Conservation (phyloP, 805 yeast species). For the Ogataea nitratoaversa region DNA sequence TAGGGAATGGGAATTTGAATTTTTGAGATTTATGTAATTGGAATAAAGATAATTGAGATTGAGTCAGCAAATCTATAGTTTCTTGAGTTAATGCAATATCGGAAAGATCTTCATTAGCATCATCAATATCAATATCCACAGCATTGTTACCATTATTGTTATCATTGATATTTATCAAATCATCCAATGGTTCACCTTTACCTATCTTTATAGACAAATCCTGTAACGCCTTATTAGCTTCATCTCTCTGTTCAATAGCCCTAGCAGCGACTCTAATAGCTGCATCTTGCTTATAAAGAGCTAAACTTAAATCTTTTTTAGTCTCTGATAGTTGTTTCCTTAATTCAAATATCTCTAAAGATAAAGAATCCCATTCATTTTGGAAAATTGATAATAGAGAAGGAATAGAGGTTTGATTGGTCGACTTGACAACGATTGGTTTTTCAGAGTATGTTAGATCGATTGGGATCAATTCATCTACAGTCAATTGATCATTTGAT, state of each 20-base stretch:
- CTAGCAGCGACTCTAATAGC: slow-evolving; percentile 81
- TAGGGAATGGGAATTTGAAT: slow-evolving; percentile 11
- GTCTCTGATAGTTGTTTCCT: slow-evolving; percentile 66
- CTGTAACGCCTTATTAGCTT: slow-evolving; percentile 61
- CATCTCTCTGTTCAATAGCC: slow-evolving; percentile 72
- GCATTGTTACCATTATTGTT: slow-evolving; percentile 23
- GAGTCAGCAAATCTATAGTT: slow-evolving; percentile 4
- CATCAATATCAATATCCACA: not conserved
- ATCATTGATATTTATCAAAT: slow-evolving; percentile 10
- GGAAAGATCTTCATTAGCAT: not conserved
- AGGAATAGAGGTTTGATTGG: slow-evolving; percentile 64
- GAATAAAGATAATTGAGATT: slow-evolving; percentile 18
- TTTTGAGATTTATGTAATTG: slow-evolving; percentile 19
- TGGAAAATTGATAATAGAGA: slow-evolving; percentile 70
- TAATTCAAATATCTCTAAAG: slow-evolving; percentile 72
- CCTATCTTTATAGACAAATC: slow-evolving; percentile 44
- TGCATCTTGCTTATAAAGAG: slow-evolving; percentile 85
- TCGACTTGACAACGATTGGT: slow-evolving; percentile 25
- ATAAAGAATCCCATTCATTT: slow-evolving; percentile 85
- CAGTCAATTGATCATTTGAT: slow-evolving; percentile 52
- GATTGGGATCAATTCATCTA: slow-evolving; percentile 52
- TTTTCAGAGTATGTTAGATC: slow-evolving; percentile 12
- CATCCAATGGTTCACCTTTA: slow-evolving; percentile 12
- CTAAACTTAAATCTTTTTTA: slow-evolving; percentile 68
- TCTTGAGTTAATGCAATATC: slow-evolving; percentile 5